Evolutionary conservation across 2,329 filamentous ascomycete genomes (phyloP), one percentile per base, ranked within the genome.

Genomic region (Clonostachys sp.): DNA sequence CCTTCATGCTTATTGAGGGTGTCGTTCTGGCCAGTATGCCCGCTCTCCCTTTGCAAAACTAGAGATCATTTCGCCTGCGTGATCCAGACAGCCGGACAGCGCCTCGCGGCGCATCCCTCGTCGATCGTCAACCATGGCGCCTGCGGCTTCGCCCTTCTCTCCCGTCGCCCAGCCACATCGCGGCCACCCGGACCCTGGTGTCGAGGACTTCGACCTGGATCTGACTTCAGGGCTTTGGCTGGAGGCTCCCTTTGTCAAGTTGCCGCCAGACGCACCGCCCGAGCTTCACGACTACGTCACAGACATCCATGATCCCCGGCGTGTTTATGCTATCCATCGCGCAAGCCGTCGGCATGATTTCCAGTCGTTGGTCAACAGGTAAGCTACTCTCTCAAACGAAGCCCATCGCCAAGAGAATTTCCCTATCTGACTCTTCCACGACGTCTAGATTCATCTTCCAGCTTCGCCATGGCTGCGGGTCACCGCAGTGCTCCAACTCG

Each of bases 391-490:
- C 24, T 30, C 24, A 30, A 30, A 30, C 24, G 9, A 13, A 13
- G 40, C 6, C 40, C 16, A 6, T 17, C 12, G 16, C 10, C 40
- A 6, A 24, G 24, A 5, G 9, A 30, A 39, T 39, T 18, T 34
- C 24, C 16, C 33, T 44, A 34, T 20, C 34, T 48, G 24, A 45
- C 42, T 34, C 48, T 36, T 12, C 14, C 36, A 39, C 36, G 36
- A n/a, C 35, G 10, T 49, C 50, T 53, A 92, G 88, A 57, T 95
- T 88, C 61, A 83, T 91, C 44, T 73, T 80, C 34, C 91, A 96
- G 66, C 80, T 96, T n/a, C 81, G 90, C 48, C 79, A 87, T 54
- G 91, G 91, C 53, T 96, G 91, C 62, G 81, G 81, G 51, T 80
- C 79, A 53, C 70, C 75, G 46, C 72, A 75, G 45, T 96, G 91